phyloP scores from a whole-genome alignment of 352 stramenopile species.

The Phytopythium oedochilum region DNA sequence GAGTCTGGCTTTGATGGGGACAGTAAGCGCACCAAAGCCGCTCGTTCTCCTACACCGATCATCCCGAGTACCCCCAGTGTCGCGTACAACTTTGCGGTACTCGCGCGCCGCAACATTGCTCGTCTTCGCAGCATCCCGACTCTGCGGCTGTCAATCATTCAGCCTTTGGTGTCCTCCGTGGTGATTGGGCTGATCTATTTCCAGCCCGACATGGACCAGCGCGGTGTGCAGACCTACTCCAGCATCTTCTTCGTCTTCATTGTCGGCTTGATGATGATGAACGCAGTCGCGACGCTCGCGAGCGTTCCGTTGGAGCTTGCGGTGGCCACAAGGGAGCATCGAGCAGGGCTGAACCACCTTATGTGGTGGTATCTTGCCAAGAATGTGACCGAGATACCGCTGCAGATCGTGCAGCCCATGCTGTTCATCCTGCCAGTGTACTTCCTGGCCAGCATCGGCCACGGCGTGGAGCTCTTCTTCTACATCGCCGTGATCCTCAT shows the following conservation, averaged over 20 bases:
- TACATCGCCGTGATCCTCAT: constrained; percentile 16
- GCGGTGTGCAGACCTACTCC: constrained; percentile 20
- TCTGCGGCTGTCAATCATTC: constrained; percentile 6
- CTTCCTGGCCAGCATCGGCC: constrained; percentile 15
- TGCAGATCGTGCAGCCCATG: constrained; percentile 16
- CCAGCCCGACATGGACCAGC: constrained; percentile 19
- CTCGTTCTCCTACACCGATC: background rate
- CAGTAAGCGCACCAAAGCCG: background rate
- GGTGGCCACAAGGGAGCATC: constrained; percentile 13
- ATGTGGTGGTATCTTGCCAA: constrained; percentile 17
- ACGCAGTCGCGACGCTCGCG: constrained; percentile 9
- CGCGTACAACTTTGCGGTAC: constrained; percentile 11
- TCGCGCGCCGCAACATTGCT: constrained; percentile 28
- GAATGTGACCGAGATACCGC: constrained; percentile 16
- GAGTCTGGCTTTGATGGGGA: background rate
- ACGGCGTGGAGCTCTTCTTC: constrained; percentile 6
- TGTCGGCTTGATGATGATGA: constrained; percentile 23
- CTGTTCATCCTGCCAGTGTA: constrained; percentile 12
- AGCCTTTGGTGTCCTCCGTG: constrained; percentile 13
- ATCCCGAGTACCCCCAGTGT: background rate
- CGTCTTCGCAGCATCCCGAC: constrained; percentile 22
- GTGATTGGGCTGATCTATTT: constrained; percentile 26
- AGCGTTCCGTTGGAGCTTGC: constrained; percentile 14
- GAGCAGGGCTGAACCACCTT: constrained; percentile 10
- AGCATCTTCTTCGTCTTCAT: constrained; percentile 27